phyloP scores from a whole-genome alignment of 2,329 filamentous ascomycete species.

The Pyricularia sp. region DNA sequence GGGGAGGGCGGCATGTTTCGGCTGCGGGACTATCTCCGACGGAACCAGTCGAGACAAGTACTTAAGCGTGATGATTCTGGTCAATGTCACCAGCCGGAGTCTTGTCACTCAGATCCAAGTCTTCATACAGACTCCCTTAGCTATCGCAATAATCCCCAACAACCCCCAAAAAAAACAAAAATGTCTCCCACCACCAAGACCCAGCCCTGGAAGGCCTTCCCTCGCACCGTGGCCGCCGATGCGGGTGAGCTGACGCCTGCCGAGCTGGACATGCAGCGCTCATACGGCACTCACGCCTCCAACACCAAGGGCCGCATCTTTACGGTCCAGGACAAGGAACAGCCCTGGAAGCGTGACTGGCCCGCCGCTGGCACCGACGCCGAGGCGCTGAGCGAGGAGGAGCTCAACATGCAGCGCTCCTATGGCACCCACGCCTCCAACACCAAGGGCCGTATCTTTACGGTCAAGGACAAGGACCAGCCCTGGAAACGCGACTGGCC shows the following conservation, averaged over 20 bases:
- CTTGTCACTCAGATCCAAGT: too few species aligned
- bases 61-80: too few species aligned
- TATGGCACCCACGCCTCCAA: constrained; percentile 11
- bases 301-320: constrained; percentile 11
- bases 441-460: constrained; percentile 10
- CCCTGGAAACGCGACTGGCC: not conserved
- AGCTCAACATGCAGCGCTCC: constrained; percentile 7
- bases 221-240: not conserved
- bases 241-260: constrained; percentile 29
- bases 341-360: not conserved
- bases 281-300: constrained; percentile 10
- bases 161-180: too few species aligned
- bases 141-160: too few species aligned
- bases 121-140: too few species aligned
- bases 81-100: too few species aligned
- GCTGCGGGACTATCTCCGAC: too few species aligned
- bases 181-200: not conserved
- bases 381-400: not conserved
- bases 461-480: constrained; percentile 4
- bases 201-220: not conserved
- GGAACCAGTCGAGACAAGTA: too few species aligned
- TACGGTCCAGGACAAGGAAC: constrained; percentile 4
- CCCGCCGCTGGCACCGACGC: not conserved
- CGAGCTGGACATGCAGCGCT: constrained; percentile 59
- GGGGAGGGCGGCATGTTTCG: too few species aligned